Base-by-base conservation (phyloP, 768 basidiomycete genomes). In the Termitomyces sp. region DNA sequence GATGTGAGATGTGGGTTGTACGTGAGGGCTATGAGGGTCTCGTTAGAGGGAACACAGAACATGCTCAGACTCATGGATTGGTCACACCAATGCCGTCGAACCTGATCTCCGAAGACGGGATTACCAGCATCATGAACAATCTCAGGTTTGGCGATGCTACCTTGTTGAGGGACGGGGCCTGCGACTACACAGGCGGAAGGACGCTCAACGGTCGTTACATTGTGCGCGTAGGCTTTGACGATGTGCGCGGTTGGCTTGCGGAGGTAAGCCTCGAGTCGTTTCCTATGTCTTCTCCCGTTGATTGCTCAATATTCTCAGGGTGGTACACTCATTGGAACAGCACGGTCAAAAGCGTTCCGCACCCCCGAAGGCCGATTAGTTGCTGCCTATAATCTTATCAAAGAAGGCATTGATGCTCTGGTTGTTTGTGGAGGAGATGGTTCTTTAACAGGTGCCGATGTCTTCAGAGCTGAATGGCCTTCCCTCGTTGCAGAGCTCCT, bases 21-120 rank as follows among this genome's bases (percentile, higher is more conserved):
- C 90, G 97, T 37, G 97, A 99, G 75, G 97, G 97, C 38, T 99
- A 98, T 77, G 95, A 98, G 69, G 97, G 97, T 23, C 87, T 98
- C 58, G 95, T 99, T 11, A 84, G 89, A 56, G 97, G 97, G n/a
- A 98, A 95, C 71, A 68, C 75, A 3, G 76, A 79, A 27, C 60
- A 65, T 29, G 61, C 55, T 16, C 64, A 70, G 44, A 60, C 62
- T 21, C 53, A 62, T 58, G 21, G 35, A 66, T 45, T 48, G 19
- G 44, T 66, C 21, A 38, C 59, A 59, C 53, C 37, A 14, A 25
- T 54, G 8, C 53, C 63, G 25, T 21, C 42, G 29, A 63, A 40
- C 48, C 12, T 54, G 50, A 27, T 58, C 53, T 47, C 62, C 56
- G 54, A 63, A 25, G 63, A 43, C 5, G 25, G 29, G 8, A 16